These are phyloP conservation scores for Claviceps sp. DNA, from an alignment of 2,329 filamentous ascomycete species.

Conservation along the genomic window DNA sequence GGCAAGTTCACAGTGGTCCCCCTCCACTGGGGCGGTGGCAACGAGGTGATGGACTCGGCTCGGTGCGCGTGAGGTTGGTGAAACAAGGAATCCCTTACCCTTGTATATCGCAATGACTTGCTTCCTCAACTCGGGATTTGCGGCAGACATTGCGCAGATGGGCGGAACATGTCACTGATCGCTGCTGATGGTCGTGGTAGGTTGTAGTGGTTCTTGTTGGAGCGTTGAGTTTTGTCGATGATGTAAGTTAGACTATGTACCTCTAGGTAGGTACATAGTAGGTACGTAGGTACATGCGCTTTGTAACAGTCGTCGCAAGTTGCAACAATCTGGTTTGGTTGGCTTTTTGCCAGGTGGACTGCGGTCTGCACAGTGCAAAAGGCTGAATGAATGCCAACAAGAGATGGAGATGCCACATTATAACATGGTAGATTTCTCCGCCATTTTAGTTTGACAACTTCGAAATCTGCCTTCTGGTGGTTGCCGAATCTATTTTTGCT, in stretches of 20 bases:
- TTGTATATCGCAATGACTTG: slow-evolving; percentile 84
- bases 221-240: not conserved
- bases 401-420: too few species aligned
- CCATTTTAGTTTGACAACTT: too few species aligned
- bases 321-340: too few species aligned
- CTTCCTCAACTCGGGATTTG: slow-evolving; percentile 48
- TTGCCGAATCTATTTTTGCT: too few species aligned
- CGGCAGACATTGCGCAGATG: slow-evolving; percentile 12
- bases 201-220: not conserved
- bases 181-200: not conserved
- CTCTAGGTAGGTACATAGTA: too few species aligned
- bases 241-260: not conserved
- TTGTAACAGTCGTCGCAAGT: too few species aligned
- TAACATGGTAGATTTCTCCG: too few species aligned
- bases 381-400: too few species aligned
- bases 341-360: not conserved
- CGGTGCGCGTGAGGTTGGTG: not conserved
- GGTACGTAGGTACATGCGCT: not conserved
- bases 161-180: not conserved
- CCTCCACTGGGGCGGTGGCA: not conserved
- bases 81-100: slow-evolving; percentile 35
- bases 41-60: not conserved
- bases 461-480: too few species aligned
- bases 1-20: too few species aligned
- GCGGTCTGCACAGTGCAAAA: too few species aligned